These are phyloP conservation scores for Colletotrichum nymphaeae DNA, from an alignment of 2,329 filamentous ascomycete genomes.

Conservation along the genomic window DNA sequence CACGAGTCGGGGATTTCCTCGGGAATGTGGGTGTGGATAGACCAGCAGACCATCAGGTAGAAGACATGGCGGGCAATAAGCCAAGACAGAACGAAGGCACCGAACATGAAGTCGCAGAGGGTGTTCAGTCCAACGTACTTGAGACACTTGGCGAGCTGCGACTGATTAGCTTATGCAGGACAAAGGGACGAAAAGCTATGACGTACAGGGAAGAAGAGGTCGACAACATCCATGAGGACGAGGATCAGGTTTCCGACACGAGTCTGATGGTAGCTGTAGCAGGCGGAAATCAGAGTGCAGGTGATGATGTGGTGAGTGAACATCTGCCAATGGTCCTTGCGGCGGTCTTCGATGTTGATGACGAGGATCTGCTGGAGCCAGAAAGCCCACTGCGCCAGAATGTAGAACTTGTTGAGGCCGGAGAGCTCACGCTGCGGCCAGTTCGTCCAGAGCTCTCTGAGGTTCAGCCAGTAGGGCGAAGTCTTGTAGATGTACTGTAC, in stretches of 20 bases:
- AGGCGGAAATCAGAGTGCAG: conserved; percentile 80
- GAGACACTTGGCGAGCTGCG: conserved; percentile 88
- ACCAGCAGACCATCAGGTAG: conserved; percentile 85
- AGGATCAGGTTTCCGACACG: conserved; percentile 90
- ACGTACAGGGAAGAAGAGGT: conserved; percentile 85
- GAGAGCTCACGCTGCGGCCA: conserved; percentile 85
- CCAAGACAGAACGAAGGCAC: conserved; percentile 88
- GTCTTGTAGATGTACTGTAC: conserved; percentile 81
- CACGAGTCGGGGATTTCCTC: conserved; percentile 75
- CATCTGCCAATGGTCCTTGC: conserved; percentile 98
- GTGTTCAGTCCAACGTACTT: conserved; percentile 86
- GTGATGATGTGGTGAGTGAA: conserved; percentile 94
- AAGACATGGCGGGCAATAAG: conserved; percentile 83
- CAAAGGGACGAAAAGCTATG: neutral
- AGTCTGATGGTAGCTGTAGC: conserved; percentile 88
- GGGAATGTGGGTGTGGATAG: conserved; percentile 76
- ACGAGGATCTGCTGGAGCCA: conserved; percentile 95
- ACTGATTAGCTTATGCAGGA: conserved; percentile 21
- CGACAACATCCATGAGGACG: conserved; percentile 92
- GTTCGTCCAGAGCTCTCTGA: conserved; percentile 82
- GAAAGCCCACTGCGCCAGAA: conserved; percentile 89
- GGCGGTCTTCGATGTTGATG: conserved; percentile 91
- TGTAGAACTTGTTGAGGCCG: conserved; percentile 86
- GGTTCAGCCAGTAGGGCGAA: conserved; percentile 82
- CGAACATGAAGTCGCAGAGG: conserved; percentile 86